These are phyloP conservation scores for Circinella umbellata DNA, from an alignment of 371 early-diverging fungal species.

Conservation along the genomic window DNA sequence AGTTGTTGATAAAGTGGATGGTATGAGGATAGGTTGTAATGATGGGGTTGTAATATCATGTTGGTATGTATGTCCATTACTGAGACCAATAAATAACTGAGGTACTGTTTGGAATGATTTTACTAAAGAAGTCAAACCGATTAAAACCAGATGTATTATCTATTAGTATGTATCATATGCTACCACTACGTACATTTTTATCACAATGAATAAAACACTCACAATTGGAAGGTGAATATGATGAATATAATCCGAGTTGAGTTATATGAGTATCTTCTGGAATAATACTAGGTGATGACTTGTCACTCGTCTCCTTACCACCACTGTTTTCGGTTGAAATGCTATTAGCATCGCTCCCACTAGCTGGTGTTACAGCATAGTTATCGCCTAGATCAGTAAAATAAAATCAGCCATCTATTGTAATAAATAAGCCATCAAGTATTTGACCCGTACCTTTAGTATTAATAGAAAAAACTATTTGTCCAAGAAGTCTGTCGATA, in stretches of 20 bases:
- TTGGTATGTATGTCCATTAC: constrained; percentile 43
- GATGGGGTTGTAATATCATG: constrained; percentile 18
- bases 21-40: neutral
- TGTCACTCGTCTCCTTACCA: constrained; percentile 1
- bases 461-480: neutral
- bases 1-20: constrained; percentile 1
- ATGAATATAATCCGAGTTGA: neutral
- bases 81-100: constrained; percentile 33
- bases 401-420: too few relatives aligned
- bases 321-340: neutral
- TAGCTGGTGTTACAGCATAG: neutral
- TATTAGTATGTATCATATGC: too few relatives aligned
- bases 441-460: constrained; percentile 11
- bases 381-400: neutral
- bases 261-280: neutral
- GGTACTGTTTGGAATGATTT: constrained; percentile 2
- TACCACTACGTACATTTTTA: too few relatives aligned
- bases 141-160: too few relatives aligned
- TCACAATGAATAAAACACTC: neutral
- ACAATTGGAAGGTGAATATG: constrained; percentile 9
- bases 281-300: neutral
- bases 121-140: neutral
- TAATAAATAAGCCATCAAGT: too few relatives aligned
- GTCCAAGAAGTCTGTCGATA: constrained; percentile 2
- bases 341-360: neutral